Percentiles rank a stretch among this genome's conserved stretches.
Conservation (phyloP, 208 protist species). For the Sergeia podlipaevii region DNA sequence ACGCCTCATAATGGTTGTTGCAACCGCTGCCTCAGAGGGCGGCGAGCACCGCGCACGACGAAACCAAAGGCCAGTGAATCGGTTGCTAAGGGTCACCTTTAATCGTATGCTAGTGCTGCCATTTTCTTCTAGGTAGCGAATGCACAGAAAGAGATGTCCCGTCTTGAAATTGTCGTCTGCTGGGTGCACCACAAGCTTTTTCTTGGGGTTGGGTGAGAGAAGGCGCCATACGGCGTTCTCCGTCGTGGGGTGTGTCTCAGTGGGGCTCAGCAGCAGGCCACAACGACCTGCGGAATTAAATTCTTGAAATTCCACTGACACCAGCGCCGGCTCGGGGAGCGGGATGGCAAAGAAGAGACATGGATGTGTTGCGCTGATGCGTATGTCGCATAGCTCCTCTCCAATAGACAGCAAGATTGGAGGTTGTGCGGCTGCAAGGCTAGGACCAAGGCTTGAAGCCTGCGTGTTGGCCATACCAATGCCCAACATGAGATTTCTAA, state of each 20-base stretch:
- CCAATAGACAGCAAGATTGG: conserved; percentile 16
- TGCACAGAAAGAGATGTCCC: conserved; percentile 42
- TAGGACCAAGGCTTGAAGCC: conserved; percentile 16
- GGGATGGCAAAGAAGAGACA: conserved; percentile 57
- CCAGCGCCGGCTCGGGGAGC: conserved; percentile 31
- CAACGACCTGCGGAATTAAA: conserved; percentile 72
- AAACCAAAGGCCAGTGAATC: conserved; percentile 47
- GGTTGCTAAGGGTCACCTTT: conserved; percentile 25
- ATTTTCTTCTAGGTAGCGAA: conserved; percentile 74
- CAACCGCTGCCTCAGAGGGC: background rate
- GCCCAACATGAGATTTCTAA: too few species aligned
- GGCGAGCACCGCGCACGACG: conserved; percentile 16
- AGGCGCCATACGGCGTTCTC: conserved; percentile 82
- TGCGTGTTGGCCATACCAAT: conserved; percentile 16
- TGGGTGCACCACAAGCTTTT: conserved; percentile 72
- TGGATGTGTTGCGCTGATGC: conserved; percentile 47
- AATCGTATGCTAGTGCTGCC: conserved; percentile 73
- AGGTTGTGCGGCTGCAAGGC: background rate
- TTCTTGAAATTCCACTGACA: conserved; percentile 79
- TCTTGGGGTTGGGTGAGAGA: conserved; percentile 60
- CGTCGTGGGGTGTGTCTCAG: conserved; percentile 41
- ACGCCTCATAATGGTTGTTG: conserved; percentile 21
- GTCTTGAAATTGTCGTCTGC: conserved; percentile 44
- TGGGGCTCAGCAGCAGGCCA: conserved; percentile 66
- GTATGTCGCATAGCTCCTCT: conserved; percentile 39